A percentile compares a stretch with the other conserved stretches of the same genome.
Evolutionary conservation across 2,329 filamentous ascomycete species (phyloP).

Genomic region (Tolypocladium paradoxum): DNA sequence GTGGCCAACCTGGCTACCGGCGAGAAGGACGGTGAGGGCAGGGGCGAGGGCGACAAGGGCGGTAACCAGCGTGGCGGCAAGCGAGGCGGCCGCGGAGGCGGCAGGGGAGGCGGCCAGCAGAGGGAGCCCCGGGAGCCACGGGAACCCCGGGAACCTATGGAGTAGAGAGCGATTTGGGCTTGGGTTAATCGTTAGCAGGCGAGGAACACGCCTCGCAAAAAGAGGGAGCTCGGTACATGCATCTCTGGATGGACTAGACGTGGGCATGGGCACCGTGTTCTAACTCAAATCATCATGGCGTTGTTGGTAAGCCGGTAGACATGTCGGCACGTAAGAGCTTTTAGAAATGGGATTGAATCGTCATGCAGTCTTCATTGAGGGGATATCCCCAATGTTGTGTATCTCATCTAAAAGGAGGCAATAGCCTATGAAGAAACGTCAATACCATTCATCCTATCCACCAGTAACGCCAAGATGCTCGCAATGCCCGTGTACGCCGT

Average conservation of each 20-base stretch:
- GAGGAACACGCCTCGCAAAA: not conserved
- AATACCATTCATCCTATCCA: slow-evolving; percentile 22
- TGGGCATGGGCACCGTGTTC: slow-evolving; percentile 20
- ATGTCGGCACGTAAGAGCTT: slow-evolving; percentile 19
- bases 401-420: slow-evolving; percentile 3
- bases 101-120: slow-evolving; percentile 39
- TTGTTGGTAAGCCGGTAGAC: slow-evolving; percentile 23
- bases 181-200: not conserved
- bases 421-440: slow-evolving; percentile 15
- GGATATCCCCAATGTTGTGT: slow-evolving; percentile 1
- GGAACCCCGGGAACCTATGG: slow-evolving; percentile 21
- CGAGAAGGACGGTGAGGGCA: slow-evolving; percentile 40
- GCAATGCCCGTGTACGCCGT: slow-evolving; percentile 23
- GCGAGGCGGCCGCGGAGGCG: slow-evolving; percentile 40
- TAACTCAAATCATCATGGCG: slow-evolving; percentile 24
- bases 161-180: slow-evolving; percentile 15
- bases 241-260: slow-evolving; percentile 12
- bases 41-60: slow-evolving; percentile 31
- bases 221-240: slow-evolving; percentile 4
- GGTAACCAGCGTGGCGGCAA: slow-evolving; percentile 38
- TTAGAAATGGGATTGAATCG: slow-evolving; percentile 23
- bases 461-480: slow-evolving; percentile 29
- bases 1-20: slow-evolving; percentile 53
- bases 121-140: slow-evolving; percentile 35
- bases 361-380: slow-evolving; percentile 9